These are phyloP conservation scores for Radiomyces spectabilis DNA, from an alignment of 192 early-diverging fungal genomes.

Conservation along the genomic window DNA sequence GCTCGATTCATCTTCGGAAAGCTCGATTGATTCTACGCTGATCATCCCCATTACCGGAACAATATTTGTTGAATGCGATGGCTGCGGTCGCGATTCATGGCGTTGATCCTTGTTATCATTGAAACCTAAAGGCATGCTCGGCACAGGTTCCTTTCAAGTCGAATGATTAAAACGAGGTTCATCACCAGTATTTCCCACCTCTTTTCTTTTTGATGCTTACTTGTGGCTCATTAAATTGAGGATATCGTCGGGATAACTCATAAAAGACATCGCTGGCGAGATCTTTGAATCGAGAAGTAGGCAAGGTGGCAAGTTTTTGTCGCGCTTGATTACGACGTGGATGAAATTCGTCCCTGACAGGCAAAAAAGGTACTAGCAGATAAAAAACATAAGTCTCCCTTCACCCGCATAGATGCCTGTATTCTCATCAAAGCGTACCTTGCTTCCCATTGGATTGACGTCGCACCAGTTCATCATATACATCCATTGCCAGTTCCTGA, in stretches of 20 bases:
- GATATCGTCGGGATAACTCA: constrained; percentile 62
- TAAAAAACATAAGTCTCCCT: too few species aligned
- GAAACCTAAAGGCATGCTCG: too few species aligned
- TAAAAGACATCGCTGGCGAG: constrained; percentile 84
- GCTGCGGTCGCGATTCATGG: too few species aligned
- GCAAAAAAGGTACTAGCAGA: constrained; percentile 79
- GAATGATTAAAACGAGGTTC: too few species aligned
- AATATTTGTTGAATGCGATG: constrained; percentile 27
- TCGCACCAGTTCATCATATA: constrained; percentile 89
- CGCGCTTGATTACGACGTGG: constrained; percentile 95
- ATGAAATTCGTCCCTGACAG: constrained; percentile 83
- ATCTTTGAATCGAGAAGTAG: constrained; percentile 81
- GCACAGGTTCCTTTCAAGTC: too few species aligned
- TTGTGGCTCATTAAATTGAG: constrained; percentile 8
- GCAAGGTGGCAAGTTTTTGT: constrained; percentile 92
- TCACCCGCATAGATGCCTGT: too few species aligned
- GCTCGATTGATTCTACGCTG: constrained; percentile 16
- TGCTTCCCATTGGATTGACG: constrained; percentile 46
- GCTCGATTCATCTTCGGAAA: background rate
- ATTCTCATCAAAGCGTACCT: constrained; percentile 32
- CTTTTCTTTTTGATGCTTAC: background rate
- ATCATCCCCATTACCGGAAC: constrained; percentile 26
- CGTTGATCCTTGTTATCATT: too few species aligned
- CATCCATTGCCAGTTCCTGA: constrained; percentile 91
- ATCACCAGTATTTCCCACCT: background rate